Conservation (phyloP, 1,284 basidiomycete genomes). For the Pyrrhoderma noxium region DNA sequence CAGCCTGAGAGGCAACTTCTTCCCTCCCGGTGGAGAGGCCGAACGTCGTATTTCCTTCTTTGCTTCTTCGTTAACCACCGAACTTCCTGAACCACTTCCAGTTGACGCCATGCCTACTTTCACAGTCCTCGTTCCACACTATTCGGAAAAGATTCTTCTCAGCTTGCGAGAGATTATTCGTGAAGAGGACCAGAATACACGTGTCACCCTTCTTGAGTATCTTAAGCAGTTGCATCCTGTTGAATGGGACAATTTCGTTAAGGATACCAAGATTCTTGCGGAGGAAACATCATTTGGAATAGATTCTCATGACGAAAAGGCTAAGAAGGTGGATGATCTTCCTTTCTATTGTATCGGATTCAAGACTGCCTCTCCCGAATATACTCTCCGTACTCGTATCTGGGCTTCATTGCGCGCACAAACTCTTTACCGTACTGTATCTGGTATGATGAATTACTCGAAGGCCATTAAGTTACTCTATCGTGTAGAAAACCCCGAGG, state of each 20-base stretch:
- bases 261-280: slow-evolving; percentile 98
- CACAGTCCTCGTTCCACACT: slow-evolving; percentile 93
- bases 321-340: slow-evolving; percentile 81
- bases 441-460: slow-evolving; percentile 99
- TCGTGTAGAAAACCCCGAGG: slow-evolving; percentile 98
- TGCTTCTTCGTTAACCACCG: slow-evolving; percentile 88
- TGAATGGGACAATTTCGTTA: slow-evolving; percentile 99
- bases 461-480: slow-evolving; percentile 99
- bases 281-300: slow-evolving; percentile 69
- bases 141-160: slow-evolving; percentile 93
- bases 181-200: slow-evolving; percentile 93
- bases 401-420: slow-evolving; percentile 99
- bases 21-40: slow-evolving; percentile 90
- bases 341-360: slow-evolving; percentile 99
- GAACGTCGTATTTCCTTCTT: slow-evolving; percentile 97
- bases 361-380: slow-evolving; percentile 98
- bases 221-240: slow-evolving; percentile 98
- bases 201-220: slow-evolving; percentile 92
- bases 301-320: slow-evolving; percentile 72
- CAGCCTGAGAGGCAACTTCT: slow-evolving; percentile 73
- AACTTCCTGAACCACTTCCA: slow-evolving; percentile 86
- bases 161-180: slow-evolving; percentile 94
- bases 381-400: slow-evolving; percentile 97
- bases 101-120: slow-evolving; percentile 97
- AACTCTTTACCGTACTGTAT: slow-evolving; percentile 98